These are phyloP conservation scores for Thraustochytrium sp. DNA, from an alignment of 352 stramenopile genomes.

Conservation along the genomic window DNA sequence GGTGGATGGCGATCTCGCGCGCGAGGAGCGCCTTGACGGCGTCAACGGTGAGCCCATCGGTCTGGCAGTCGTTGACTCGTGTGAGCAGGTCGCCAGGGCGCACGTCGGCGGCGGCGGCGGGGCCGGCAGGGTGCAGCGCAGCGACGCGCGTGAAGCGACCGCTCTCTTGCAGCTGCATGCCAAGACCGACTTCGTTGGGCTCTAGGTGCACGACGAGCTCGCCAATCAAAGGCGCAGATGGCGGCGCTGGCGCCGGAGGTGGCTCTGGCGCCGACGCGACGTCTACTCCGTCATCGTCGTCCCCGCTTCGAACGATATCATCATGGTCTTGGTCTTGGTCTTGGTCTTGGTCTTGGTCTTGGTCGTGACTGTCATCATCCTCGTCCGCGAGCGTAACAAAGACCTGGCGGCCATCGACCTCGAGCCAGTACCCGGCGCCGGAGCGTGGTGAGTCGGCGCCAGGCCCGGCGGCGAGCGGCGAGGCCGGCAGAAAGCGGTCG, in stretches of 20 bases:
- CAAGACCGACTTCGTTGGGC: not conserved
- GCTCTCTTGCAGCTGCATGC: constrained; percentile 32
- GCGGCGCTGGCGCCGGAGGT: not conserved
- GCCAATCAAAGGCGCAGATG: not conserved
- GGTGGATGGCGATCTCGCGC: not conserved
- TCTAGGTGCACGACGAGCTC: not conserved
- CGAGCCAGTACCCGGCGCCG: not conserved
- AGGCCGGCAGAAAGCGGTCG: not conserved
- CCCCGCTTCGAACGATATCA: not conserved
- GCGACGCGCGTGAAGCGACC: not conserved
- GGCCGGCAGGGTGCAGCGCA: constrained; percentile 2
- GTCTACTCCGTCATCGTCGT: not conserved
- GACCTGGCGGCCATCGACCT: constrained; percentile 15
- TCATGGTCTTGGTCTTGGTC: not conserved
- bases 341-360: not conserved
- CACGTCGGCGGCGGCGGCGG: not conserved
- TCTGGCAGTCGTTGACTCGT: constrained; percentile 5
- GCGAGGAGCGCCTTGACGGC: not conserved
- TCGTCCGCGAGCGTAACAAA: constrained; percentile 3
- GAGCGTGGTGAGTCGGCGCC: not conserved
- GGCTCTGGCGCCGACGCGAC: not conserved
- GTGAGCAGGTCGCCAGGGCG: not conserved
- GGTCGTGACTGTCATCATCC: not conserved
- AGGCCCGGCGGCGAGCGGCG: not conserved
- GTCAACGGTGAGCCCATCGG: not conserved